Percentiles rank a stretch among this genome's conserved stretches.
Evolutionary conservation across 768 basidiomycete species (phyloP).

Genomic region (Filobasidium floriforme): DNA sequence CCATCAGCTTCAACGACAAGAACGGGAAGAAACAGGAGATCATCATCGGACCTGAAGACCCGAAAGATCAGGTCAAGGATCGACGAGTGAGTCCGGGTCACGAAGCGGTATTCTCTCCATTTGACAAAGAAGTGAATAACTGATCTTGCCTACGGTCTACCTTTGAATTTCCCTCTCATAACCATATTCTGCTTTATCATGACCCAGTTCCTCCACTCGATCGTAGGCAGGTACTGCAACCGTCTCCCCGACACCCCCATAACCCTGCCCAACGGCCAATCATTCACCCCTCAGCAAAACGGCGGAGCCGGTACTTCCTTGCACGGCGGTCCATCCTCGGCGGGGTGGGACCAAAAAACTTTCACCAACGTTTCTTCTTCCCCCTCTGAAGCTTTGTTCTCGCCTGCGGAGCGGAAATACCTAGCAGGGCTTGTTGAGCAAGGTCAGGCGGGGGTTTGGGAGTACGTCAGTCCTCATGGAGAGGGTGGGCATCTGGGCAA

Average conservation of each 20-base stretch:
- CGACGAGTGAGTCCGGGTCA: slow-evolving; percentile 10
- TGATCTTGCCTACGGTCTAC: too few relatives aligned
- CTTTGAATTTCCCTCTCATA: background rate
- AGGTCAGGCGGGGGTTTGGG: slow-evolving; percentile 24
- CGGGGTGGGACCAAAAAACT: slow-evolving; percentile 23
- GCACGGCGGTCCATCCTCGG: slow-evolving; percentile 19
- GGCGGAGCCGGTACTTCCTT: slow-evolving; percentile 12
- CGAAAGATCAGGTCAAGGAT: slow-evolving; percentile 20
- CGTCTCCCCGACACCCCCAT: slow-evolving; percentile 15
- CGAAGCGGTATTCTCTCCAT: background rate
- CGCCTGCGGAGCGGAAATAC: slow-evolving; percentile 5
- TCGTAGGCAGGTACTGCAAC: slow-evolving; percentile 26
- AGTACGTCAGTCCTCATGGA: slow-evolving; percentile 16
- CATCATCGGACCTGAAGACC: slow-evolving; percentile 24
- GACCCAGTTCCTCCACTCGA: slow-evolving; percentile 21
- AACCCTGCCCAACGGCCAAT: slow-evolving; percentile 2
- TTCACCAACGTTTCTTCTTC: slow-evolving; percentile 8
- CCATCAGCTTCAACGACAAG: slow-evolving; percentile 24
- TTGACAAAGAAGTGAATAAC: background rate
- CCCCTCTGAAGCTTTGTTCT: slow-evolving; percentile 10
- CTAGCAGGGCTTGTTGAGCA: slow-evolving; percentile 7
- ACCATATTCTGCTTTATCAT: too few relatives aligned
- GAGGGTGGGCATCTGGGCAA: slow-evolving; percentile 23
- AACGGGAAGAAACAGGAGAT: slow-evolving; percentile 24
- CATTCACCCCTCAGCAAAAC: slow-evolving; percentile 18